Base-by-base conservation (phyloP, 768 basidiomycete genomes). In the Mrakia frigida region DNA sequence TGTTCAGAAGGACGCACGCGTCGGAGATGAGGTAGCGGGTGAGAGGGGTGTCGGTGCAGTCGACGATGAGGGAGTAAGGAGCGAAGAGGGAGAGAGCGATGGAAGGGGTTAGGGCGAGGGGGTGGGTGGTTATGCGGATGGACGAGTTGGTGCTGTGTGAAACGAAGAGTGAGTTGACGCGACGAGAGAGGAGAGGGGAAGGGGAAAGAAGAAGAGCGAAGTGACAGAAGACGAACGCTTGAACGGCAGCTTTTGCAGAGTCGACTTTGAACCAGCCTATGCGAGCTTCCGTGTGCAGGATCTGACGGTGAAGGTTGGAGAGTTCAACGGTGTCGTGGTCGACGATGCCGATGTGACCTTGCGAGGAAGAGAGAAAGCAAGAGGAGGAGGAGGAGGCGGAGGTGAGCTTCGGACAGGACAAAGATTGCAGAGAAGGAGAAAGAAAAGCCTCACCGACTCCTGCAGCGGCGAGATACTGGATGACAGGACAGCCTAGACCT, bases 11-110 rank as follows among this genome's bases (percentile, higher is more conserved):
- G 53, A 94, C 91, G 23, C 91, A 89, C 0, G 89, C 88, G 82
- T 98, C 95, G 35, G 93, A 94, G 72, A 99, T 87, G 28, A 98
- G 88, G 83, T 98, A 98, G 7, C 97, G 90, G 0, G 94, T 94
- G 2, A 91, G 89, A 2, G 90, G 88, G 79, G 97, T 96, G 84
- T 98, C 95, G 6, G 94, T 97, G 85, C 95, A 98, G 84, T 98
- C 96, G 23, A 98, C 85, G 70, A 98, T 86, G 71, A 97, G 83
- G 82, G 91, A 88, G 81, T 92, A 94, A 1, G 86, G 81, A 16
- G 81, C 79, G 16, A 95, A 85, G 31, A 92, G 83, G 23, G 83
- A 77, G n/a, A 88, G 77, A 0, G 93, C 92, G 80, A 25, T 86
- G 82, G 56, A 82, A 43, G 80, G 82, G n/a, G 78, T 53, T 73